Base-by-base conservation (phyloP, 208 protist species). In the Leishmania tarentolae region DNA sequence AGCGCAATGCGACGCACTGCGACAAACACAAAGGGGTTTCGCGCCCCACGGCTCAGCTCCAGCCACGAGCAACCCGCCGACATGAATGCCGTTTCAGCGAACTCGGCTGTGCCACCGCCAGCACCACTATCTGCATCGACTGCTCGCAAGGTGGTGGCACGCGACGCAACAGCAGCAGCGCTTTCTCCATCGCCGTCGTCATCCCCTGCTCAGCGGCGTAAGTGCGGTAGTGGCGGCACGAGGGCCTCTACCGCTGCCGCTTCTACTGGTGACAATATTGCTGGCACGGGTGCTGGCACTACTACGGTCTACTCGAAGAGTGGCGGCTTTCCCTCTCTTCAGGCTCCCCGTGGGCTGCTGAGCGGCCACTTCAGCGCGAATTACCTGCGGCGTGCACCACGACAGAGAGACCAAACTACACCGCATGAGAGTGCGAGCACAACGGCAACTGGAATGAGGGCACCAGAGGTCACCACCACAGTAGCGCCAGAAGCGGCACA, bases 1-100 rank as follows among this genome's bases (percentile, higher is more conserved):
- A 9, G 24, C 15, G 13, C 19, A 40, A 94, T 94, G 91, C 86
- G 88, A 7, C 86, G 85, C 50, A 92, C 86, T 37, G 19, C 90
- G 28, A 75, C 90, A 15, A 73, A 80, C 40, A 65, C 84, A 42
- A 76, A 82, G 24, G 87, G 87, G 57, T 94, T 94, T 83, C 81
- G 90, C 24, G 83, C 91, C 1, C 91, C 91, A 46, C 82, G 88
- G 7, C 65, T 65, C 31, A 84, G 85, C 59, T 61, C 74, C 42
- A 83, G 78, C 46, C 59, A 70, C 50, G 47, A 69, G 24, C n/a
- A 59, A 35, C 44, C 68, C 21, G 47, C 59, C 17, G 69, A 61
- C 35, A 19, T 63, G 3, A 63, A 56, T 44, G 40, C 46, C 15
- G 35, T 50, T 31, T 40, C 66, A n/a, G 35, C 69, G 44, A 73